Evolutionary conservation across 2,329 filamentous ascomycete species (phyloP).

Genomic region (Zalaria obscura): DNA sequence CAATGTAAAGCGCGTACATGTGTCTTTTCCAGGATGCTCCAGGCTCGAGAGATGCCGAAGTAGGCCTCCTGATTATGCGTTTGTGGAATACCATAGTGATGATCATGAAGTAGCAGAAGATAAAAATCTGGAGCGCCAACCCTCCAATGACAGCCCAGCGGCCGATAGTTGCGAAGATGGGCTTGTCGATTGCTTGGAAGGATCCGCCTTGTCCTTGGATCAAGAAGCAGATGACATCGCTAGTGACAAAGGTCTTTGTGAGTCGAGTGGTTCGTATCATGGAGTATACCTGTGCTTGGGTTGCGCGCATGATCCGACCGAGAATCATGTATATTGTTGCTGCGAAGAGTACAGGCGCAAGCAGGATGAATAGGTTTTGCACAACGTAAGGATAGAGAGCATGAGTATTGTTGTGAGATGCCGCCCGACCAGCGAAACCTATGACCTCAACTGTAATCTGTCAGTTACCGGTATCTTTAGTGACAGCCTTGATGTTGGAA

Average conservation of each 20-base stretch:
- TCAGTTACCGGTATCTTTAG: neutral
- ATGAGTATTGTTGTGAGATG: neutral
- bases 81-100: conserved; percentile 36
- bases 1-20: conserved; percentile 23
- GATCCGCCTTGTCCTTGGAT: conserved; percentile 34
- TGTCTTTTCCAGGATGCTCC: conserved; percentile 17
- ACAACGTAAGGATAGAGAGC: conserved; percentile 20
- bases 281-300: conserved; percentile 27
- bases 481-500: neutral
- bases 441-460: conserved; percentile 1
- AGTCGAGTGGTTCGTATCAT: conserved; percentile 30
- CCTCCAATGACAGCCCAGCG: conserved; percentile 41
- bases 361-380: conserved; percentile 27
- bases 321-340: conserved; percentile 39
- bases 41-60: too few relatives aligned
- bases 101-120: conserved; percentile 42
- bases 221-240: conserved; percentile 39
- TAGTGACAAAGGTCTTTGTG: conserved; percentile 40
- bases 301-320: conserved; percentile 27
- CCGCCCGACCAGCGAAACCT: neutral
- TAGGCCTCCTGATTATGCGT: conserved; percentile 19
- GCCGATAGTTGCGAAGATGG: conserved; percentile 21
- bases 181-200: conserved; percentile 15
- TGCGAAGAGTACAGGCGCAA: conserved; percentile 33
- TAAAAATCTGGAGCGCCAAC: conserved; percentile 41